These are phyloP conservation scores for Mollisia scopiformis DNA, from an alignment of 2,329 filamentous ascomycete species.

Conservation along the genomic window DNA sequence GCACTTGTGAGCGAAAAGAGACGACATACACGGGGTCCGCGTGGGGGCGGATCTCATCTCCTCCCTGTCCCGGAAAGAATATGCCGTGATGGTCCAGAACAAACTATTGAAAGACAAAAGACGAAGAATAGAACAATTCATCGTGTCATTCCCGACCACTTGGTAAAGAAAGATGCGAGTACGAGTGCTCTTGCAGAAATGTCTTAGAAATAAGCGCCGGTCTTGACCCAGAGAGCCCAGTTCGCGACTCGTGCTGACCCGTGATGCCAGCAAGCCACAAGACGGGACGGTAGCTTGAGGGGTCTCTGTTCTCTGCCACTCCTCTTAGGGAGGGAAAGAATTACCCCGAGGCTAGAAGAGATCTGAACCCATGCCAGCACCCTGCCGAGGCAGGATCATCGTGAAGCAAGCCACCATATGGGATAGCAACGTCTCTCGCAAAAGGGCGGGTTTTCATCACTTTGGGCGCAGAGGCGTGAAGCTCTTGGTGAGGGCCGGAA, in stretches of 20 bases:
- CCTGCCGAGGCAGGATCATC: not conserved
- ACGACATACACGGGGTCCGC: not conserved
- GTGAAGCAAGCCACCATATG: not conserved
- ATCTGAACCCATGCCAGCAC: not conserved
- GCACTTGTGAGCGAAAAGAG: not conserved
- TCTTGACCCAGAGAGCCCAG: not conserved
- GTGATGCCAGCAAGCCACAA: not conserved
- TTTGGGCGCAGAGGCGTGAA: not conserved
- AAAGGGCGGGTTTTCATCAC: no score
- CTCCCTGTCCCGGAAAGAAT: no score
- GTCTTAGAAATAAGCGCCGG: not conserved
- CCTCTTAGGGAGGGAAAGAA: not conserved
- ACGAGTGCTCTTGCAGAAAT: not conserved
- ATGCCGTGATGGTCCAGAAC: not conserved
- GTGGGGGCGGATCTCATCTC: not conserved
- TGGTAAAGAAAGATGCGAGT: not conserved
- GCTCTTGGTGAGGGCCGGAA: not conserved
- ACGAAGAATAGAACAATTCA: not conserved
- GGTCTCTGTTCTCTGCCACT: not conserved
- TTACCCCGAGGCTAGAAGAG: not conserved
- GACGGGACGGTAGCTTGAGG: not conserved
- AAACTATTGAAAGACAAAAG: not conserved
- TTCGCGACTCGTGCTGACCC: not conserved
- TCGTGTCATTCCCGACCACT: not conserved
- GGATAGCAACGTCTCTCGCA: not conserved